Evolutionary conservation across 1,284 basidiomycete genomes (phyloP).

Genomic region (Athelia sp.): DNA sequence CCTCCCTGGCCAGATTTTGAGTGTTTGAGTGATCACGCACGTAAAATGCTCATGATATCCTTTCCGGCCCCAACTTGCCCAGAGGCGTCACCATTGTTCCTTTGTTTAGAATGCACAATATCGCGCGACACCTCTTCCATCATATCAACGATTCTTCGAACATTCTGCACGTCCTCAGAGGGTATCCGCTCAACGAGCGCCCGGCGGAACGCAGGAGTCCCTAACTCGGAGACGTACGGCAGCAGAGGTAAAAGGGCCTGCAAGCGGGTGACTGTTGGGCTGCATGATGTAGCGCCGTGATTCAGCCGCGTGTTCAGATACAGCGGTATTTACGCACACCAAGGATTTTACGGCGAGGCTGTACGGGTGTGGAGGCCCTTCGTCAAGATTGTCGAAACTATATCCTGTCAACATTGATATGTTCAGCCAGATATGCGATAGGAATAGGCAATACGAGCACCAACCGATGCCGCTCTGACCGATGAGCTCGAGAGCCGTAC

Average conservation of each 20-base stretch:
- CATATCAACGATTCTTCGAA: slow-evolving; percentile 8
- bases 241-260: neutral
- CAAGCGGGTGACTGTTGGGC: neutral
- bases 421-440: neutral
- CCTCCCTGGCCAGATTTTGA: no score
- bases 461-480: slow-evolving; percentile 31
- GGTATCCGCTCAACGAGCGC: slow-evolving; percentile 7
- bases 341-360: slow-evolving; percentile 4
- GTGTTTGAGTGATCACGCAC: slow-evolving; percentile 8
- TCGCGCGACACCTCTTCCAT: slow-evolving; percentile 9
- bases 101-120: slow-evolving; percentile 11
- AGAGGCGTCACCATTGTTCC: slow-evolving; percentile 11
- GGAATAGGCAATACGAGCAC: neutral
- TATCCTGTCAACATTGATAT: neutral
- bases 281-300: no score
- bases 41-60: slow-evolving; percentile 19
- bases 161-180: slow-evolving; percentile 1
- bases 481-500: slow-evolving; percentile 33
- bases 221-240: neutral
- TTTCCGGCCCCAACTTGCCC: slow-evolving; percentile 18
- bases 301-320: neutral
- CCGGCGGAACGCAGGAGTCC: slow-evolving; percentile 6
- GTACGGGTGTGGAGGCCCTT: slow-evolving; percentile 2
- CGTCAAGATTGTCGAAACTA: slow-evolving; percentile 1
- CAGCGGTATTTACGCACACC: neutral